phyloP scores from a whole-genome alignment of 2,329 filamentous ascomycete species.

The Rasamsonia emersonii region DNA sequence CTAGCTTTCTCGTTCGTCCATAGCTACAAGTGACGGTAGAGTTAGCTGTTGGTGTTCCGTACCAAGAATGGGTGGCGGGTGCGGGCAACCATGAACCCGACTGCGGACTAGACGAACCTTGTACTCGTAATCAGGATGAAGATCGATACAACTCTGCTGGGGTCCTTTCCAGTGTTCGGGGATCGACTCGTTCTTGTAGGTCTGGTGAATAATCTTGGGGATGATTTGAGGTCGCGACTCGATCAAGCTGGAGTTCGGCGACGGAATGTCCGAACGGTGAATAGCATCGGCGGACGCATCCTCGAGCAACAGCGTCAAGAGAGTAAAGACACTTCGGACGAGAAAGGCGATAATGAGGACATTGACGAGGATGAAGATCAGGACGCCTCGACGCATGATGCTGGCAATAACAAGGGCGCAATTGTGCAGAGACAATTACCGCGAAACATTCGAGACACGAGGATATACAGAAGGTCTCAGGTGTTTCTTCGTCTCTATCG shows the following conservation, averaged over 20 bases:
- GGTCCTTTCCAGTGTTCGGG: conserved; percentile 57
- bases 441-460: too few relatives aligned
- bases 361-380: conserved; percentile 59
- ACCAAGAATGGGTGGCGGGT: too few relatives aligned
- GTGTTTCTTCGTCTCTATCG: too few relatives aligned
- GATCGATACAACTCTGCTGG: conserved; percentile 57
- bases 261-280: conserved; percentile 55
- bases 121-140: conserved; percentile 66
- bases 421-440: too few relatives aligned
- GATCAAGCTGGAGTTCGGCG: conserved; percentile 53
- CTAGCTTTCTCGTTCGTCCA: conserved; percentile 66
- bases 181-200: conserved; percentile 62
- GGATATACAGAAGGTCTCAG: too few relatives aligned
- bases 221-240: conserved; percentile 53
- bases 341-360: conserved; percentile 55
- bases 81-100: too few relatives aligned
- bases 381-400: conserved; percentile 50
- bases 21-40: conserved; percentile 40
- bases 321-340: conserved; percentile 59
- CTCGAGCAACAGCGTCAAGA: conserved; percentile 61
- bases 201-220: conserved; percentile 71
- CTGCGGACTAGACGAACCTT: conserved; percentile 45
- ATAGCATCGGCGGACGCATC: conserved; percentile 61
- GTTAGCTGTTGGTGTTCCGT: conserved; percentile 13
- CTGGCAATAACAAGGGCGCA: too few relatives aligned